Conservation (phyloP, 2,329 filamentous ascomycete genomes). For the Macrophomina pseudophaseolina region DNA sequence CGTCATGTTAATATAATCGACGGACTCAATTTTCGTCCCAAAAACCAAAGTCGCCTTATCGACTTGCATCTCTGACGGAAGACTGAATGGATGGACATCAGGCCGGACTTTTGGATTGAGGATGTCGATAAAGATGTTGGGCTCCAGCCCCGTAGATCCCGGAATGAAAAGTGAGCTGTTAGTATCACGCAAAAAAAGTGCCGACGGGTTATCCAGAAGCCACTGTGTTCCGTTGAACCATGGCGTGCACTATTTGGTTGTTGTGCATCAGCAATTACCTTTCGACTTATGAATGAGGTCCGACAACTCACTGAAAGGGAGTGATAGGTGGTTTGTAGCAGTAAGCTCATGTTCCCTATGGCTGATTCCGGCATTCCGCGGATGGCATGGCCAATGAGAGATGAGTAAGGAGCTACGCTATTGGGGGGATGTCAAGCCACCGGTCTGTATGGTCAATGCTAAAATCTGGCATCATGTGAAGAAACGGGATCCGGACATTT, state of each 20-base stretch:
- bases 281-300: too few relatives aligned
- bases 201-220: too few relatives aligned
- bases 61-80: not conserved
- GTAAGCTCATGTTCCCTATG: not conserved
- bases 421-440: not conserved
- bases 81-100: not conserved
- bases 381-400: not conserved
- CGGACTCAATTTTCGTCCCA: too few relatives aligned
- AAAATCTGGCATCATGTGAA: not conserved
- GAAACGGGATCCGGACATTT: slow-evolving; percentile 4
- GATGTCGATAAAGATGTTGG: not conserved
- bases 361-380: not conserved
- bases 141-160: too few relatives aligned
- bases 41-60: not conserved
- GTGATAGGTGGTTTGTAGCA: not conserved
- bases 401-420: not conserved
- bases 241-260: not conserved
- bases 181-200: too few relatives aligned
- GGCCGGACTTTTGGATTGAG: not conserved
- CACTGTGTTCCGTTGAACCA: not conserved
- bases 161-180: too few relatives aligned
- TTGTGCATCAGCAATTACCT: not conserved
- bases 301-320: not conserved
- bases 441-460: not conserved
- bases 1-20: slow-evolving; percentile 18